Base-by-base conservation (phyloP, 2,329 filamentous ascomycete species). In the Juglanconis oblonga region DNA sequence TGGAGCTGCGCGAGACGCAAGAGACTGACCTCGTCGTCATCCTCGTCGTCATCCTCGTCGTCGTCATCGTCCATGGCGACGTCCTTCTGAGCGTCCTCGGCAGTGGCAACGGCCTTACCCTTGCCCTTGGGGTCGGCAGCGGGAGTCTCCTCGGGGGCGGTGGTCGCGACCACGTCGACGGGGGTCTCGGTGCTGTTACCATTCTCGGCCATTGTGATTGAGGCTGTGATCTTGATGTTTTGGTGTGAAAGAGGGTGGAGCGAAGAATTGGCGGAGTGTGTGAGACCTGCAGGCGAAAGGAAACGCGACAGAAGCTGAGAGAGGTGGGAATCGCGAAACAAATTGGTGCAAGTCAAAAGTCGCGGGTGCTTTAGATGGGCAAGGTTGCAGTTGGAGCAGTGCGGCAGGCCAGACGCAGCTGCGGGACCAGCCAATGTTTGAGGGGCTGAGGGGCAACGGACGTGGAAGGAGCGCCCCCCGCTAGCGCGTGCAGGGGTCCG, bases 51-150 rank as follows among this genome's bases (percentile, higher is more conserved):
- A 52, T 85, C 86, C 17, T 24, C 17, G 35, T 91, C 89, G 1
- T 92, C 85, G 36, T 89, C 89, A 68, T 92, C 89, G 49, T 88
- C 89, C 84, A 92, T 90, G 71, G 82, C 81, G 70, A 85, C 77
- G 67, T 89, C 86, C 66, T 86, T 76, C 57, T 74, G 74, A 57
- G 75, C 74, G 55, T 76, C 72, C 63, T 83, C 76, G 66, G 77
- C 76, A 54, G 79, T 72, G 53, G 85, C 83, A 45, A 78, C 72
- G 45, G 85, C 87, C 82, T 97, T 97, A 79, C 92, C 92, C 83
- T 97, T 97, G 77, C 91, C 91, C 83, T 96, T 96, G 63, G 79
- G 72, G 63, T 74, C 71, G 64, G 79, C 74, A 64, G 82, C 73
- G 64, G 73, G n/a, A 3, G 59, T 62, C 62, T 62, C 59, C 57